phyloP scores from a whole-genome alignment of 768 basidiomycete species.

The Termitomyces sp. region DNA sequence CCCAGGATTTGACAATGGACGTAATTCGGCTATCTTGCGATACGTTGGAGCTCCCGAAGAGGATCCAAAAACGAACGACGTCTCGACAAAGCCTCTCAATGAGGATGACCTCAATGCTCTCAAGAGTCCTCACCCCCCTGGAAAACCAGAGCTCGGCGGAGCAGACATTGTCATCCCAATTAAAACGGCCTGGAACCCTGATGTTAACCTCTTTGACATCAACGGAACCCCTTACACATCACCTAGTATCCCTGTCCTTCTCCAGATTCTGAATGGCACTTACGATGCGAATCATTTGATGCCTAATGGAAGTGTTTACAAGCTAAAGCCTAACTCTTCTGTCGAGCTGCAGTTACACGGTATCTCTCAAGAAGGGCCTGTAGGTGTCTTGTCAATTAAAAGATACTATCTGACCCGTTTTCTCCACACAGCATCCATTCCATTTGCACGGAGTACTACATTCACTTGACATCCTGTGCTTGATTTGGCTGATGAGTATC shows the following conservation, averaged over 20 bases:
- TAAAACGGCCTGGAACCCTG: not conserved
- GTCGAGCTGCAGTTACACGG: slow-evolving; percentile 4
- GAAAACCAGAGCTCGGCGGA: not conserved
- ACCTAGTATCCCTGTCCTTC: not conserved
- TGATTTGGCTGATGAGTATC: not conserved
- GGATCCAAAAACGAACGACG: not conserved
- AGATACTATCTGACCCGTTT: too few relatives aligned
- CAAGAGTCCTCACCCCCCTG: not conserved
- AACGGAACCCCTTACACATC: not conserved
- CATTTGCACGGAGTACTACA: slow-evolving; percentile 2
- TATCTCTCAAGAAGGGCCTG: not conserved
- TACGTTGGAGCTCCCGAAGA: not conserved
- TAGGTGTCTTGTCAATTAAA: not conserved
- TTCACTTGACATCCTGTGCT: too few relatives aligned
- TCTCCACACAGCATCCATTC: not conserved
- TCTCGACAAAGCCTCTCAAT: not conserved
- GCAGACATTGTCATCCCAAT: slow-evolving; percentile 6
- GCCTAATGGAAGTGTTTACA: slow-evolving; percentile 4
- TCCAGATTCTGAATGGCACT: not conserved
- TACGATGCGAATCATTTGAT: not conserved
- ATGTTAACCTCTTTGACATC: not conserved
- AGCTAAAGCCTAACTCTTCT: not conserved
- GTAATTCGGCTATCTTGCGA: slow-evolving; percentile 2
- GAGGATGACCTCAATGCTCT: slow-evolving; percentile 1
- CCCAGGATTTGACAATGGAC: slow-evolving; percentile 4